These are phyloP conservation scores for Ceratocystiopsis minuta DNA, from an alignment of 2,329 filamentous ascomycete species.

Conservation along the genomic window DNA sequence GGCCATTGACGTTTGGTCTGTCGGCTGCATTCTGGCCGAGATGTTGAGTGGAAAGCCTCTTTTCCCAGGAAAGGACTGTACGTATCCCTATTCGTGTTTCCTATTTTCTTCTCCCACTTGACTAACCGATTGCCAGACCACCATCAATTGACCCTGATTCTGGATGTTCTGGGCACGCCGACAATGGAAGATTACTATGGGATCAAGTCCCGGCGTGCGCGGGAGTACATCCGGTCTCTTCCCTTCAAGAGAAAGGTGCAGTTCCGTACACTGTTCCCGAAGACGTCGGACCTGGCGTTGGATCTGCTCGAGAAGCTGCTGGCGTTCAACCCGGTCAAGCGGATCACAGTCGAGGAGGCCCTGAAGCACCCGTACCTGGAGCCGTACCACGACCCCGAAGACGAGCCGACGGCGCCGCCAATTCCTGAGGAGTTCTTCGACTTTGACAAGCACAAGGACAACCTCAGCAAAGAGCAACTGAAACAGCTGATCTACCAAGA, in stretches of 20 bases:
- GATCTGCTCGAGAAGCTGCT: conserved; percentile 90
- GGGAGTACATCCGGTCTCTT: conserved; percentile 94
- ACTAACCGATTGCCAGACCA: conserved; percentile 44
- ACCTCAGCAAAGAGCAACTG: conserved; percentile 91
- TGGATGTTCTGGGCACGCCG: conserved; percentile 91
- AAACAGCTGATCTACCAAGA: conserved; percentile 97
- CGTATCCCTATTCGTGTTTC: conserved; percentile 19
- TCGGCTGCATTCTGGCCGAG: conserved; percentile 93
- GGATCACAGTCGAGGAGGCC: conserved; percentile 93
- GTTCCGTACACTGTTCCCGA: conserved; percentile 91
- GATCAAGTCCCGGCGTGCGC: conserved; percentile 92
- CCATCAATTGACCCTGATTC: conserved; percentile 90
- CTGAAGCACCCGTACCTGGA: conserved; percentile 96
- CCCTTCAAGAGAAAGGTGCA: conserved; percentile 99
- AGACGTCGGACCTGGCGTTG: conserved; percentile 92
- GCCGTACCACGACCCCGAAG: conserved; percentile 96
- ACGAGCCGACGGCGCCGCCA: conserved; percentile 88
- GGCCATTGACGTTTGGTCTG: conserved; percentile 97
- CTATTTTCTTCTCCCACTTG: not conserved
- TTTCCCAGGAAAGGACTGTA: conserved; percentile 97
- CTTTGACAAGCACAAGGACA: conserved; percentile 99
- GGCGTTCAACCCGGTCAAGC: conserved; percentile 96
- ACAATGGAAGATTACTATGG: conserved; percentile 99
- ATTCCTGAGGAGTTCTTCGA: conserved; percentile 99
- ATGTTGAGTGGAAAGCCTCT: conserved; percentile 97